Evolutionary conservation across 164 flowering plant species (phyloP).

Genomic region (Brasenia schreberi): DNA sequence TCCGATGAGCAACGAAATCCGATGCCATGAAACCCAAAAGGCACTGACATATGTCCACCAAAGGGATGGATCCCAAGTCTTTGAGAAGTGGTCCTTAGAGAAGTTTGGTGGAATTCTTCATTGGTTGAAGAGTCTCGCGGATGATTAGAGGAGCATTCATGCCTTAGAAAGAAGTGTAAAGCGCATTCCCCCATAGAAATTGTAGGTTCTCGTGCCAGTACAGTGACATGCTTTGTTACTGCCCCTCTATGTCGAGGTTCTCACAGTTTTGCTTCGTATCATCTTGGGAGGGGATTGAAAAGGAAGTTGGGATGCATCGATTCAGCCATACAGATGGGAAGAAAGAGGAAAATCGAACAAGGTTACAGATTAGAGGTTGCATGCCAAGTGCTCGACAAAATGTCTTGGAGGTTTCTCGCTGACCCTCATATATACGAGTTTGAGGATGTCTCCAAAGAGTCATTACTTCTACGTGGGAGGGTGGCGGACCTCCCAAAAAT

Average conservation of each 20-base stretch:
- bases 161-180: conserved; percentile 60
- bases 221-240: conserved; percentile 54
- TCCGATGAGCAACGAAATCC: too few relatives aligned
- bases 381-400: too few relatives aligned
- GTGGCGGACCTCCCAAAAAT: conserved; percentile 51
- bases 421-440: conserved; percentile 77
- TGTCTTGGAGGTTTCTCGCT: conserved; percentile 20
- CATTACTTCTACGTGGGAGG: conserved; percentile 91
- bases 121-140: conserved; percentile 35
- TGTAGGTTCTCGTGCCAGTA: conserved; percentile 29
- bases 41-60: too few relatives aligned
- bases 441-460: conserved; percentile 74
- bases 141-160: conserved; percentile 51
- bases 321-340: neutral
- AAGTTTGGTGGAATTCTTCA: conserved; percentile 14
- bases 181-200: conserved; percentile 27
- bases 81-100: neutral
- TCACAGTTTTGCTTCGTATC: conserved; percentile 11
- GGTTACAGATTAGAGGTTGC: conserved; percentile 30
- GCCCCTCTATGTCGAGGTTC: conserved; percentile 68
- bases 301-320: conserved; percentile 97
- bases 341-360: conserved; percentile 19
- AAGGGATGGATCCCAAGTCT: too few relatives aligned
- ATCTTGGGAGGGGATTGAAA: conserved; percentile 68
- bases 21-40: conserved; percentile 11